Evolutionary conservation across 2,329 filamentous ascomycete species (phyloP), one percentile per base, ranked within the genome.

Genomic region (Diplodia mutila): DNA sequence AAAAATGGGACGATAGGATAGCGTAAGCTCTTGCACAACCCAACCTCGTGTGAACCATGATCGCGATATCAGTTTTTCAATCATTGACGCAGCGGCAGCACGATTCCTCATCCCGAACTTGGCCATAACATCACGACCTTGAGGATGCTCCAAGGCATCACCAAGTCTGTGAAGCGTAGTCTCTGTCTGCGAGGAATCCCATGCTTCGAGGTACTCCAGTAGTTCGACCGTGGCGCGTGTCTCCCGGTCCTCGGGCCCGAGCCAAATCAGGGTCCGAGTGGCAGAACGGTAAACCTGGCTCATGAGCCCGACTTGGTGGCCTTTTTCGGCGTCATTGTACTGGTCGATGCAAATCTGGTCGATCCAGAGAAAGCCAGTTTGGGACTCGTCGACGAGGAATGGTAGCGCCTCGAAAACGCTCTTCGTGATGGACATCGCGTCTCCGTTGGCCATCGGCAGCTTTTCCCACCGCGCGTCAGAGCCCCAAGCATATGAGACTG

Each of bases 401-500:
- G 59, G 46, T 1, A 51, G 21, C 14, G 27, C 27, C 27, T 63
- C 34, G n/a, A 59, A 51, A 21, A 63, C 27, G 25, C 67, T 68
- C 21, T 49, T 51, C 23, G 67, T 68, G 23, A 71, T 55, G 21
- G 61, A 34, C 4, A 69, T 7, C 34, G 42, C 23, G 42, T 25
- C 5, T 42, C 66, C 32, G 65, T 67, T 9, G 57, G 27, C 1
- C 29, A 54, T 25, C 65, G 65, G 27, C 32, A 57, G 9, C 61
- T 32, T 23, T 16, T 61, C 25, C 9, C 55, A 66, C 5, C 65
- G 55, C 3, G 57, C 54, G 37, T 53, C 12, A 52, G 66, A 29
- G 3, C 70, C 69, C 70, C 69, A 71, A 3, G 49, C 63, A 29
- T 70, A 71, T 18, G 70, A 69, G 3, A 71, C 51, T 12, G 69